Evolutionary conservation across 148 eudicot genomes (phyloP).

Genomic region (Rhododendron vialii): DNA sequence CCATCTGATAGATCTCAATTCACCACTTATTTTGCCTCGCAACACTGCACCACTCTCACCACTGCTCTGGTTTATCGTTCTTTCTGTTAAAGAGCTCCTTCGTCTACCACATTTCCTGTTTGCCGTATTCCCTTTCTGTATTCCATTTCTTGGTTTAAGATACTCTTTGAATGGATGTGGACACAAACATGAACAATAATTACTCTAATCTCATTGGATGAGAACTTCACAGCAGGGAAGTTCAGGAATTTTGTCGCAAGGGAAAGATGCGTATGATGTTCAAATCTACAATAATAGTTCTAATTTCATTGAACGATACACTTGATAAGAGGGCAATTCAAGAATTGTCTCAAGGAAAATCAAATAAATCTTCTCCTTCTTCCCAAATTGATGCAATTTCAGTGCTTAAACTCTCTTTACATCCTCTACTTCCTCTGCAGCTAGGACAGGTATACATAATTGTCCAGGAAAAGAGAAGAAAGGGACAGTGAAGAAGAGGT

Average conservation of each 20-base stretch:
- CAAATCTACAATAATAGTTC: background rate
- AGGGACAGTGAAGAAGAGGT: conserved; percentile 5
- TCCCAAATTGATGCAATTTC: conserved; percentile 4
- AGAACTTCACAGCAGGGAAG: background rate
- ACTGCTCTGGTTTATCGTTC: too few relatives aligned
- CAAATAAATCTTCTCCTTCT: background rate
- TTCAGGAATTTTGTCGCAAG: background rate
- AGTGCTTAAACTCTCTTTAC: background rate
- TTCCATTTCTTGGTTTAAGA: background rate
- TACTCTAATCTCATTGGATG: background rate
- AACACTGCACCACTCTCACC: background rate
- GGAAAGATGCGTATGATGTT: background rate
- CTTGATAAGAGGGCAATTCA: background rate
- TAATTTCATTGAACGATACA: conserved; percentile 1
- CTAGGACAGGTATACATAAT: background rate
- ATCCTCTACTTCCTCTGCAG: background rate
- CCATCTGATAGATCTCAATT: background rate
- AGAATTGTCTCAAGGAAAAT: background rate
- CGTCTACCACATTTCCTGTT: too few relatives aligned
- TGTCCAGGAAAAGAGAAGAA: background rate
- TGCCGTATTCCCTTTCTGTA: too few relatives aligned
- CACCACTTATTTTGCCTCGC: background rate
- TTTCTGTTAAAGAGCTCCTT: too few relatives aligned
- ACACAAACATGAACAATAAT: background rate
- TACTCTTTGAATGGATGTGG: background rate